A percentile compares a stretch with the other conserved stretches of the same genome.
Evolutionary conservation across 2,329 filamentous ascomycete genomes (phyloP).

Genomic region (Xylariales sp.): DNA sequence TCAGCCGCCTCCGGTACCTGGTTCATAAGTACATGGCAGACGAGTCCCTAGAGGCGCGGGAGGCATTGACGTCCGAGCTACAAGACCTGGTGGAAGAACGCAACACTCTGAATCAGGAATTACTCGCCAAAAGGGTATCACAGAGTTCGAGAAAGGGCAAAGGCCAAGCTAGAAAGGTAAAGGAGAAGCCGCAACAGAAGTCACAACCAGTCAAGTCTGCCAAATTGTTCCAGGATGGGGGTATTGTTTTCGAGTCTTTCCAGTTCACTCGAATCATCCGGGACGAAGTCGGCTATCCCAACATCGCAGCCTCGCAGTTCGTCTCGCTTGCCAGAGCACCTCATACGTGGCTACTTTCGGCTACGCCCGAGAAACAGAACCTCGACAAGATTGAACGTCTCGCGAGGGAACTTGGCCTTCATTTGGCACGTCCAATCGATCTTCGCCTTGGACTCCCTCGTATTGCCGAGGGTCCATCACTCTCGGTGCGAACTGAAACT

Average conservation of each 20-base stretch:
- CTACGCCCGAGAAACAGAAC: constrained; percentile 33
- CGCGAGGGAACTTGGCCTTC: constrained; percentile 30
- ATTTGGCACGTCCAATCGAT: constrained; percentile 32
- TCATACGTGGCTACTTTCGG: constrained; percentile 40
- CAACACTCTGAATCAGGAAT: background rate
- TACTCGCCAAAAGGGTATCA: background rate
- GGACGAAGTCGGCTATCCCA: constrained; percentile 40
- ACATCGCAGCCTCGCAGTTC: constrained; percentile 27
- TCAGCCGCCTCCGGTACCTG: background rate
- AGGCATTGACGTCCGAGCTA: background rate
- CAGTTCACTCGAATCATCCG: constrained; percentile 34
- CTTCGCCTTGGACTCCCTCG: constrained; percentile 28
- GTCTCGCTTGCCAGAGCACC: constrained; percentile 25
- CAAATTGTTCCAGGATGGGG: constrained; percentile 11
- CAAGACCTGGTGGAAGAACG: background rate
- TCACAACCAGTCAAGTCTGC: background rate
- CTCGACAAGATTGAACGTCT: constrained; percentile 32
- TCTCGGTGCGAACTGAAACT: constrained; percentile 23
- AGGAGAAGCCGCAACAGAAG: background rate
- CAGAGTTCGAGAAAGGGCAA: background rate
- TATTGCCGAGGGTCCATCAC: constrained; percentile 28
- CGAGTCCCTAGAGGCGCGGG: background rate
- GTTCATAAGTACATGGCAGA: background rate
- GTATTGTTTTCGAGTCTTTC: constrained; percentile 30
- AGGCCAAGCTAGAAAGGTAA: background rate